Evolutionary conservation across 768 basidiomycete species (phyloP).

Genomic region (Thelephora aurantiotincta): DNA sequence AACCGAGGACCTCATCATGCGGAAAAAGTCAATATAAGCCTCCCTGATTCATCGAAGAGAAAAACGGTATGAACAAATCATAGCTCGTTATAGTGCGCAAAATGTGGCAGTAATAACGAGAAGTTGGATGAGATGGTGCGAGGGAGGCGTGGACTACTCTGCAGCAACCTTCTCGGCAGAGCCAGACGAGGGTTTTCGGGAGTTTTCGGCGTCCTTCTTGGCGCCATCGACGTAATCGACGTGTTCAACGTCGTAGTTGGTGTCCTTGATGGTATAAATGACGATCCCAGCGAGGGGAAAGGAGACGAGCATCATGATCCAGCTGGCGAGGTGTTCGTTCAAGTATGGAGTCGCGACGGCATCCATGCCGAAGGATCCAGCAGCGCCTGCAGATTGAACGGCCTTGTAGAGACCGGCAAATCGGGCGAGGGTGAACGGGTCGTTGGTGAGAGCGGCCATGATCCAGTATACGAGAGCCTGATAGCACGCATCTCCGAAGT

Average conservation of each 20-base stretch:
- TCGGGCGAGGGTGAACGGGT: constrained; percentile 29
- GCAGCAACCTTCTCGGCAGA: constrained; percentile 10
- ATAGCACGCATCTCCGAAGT: constrained; percentile 22
- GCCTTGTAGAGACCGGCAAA: constrained; percentile 27
- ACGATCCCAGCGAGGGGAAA: constrained; percentile 22
- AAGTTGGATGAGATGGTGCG: no score
- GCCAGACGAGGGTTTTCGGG: constrained; percentile 2
- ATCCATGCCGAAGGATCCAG: constrained; percentile 31
- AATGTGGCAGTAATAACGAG: neutral
- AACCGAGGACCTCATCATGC: no score
- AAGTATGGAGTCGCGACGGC: constrained; percentile 27
- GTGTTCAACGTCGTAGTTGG: constrained; percentile 22
- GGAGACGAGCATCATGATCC: constrained; percentile 20
- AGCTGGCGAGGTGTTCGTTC: constrained; percentile 25
- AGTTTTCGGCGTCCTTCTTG: constrained; percentile 8
- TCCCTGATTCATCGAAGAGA: no score
- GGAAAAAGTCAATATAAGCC: no score
- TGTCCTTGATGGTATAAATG: constrained; percentile 22
- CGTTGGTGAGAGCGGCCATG: constrained; percentile 29
- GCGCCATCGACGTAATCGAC: constrained; percentile 16
- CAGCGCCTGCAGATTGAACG: constrained; percentile 13
- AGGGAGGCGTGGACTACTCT: no score
- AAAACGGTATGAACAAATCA: no score
- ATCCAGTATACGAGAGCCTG: constrained; percentile 25
- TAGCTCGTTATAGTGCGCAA: no score